Percentiles rank a stretch among this genome's conserved stretches.
Conservation (phyloP, 345 rosid species). For the Reutealis trisperma region DNA sequence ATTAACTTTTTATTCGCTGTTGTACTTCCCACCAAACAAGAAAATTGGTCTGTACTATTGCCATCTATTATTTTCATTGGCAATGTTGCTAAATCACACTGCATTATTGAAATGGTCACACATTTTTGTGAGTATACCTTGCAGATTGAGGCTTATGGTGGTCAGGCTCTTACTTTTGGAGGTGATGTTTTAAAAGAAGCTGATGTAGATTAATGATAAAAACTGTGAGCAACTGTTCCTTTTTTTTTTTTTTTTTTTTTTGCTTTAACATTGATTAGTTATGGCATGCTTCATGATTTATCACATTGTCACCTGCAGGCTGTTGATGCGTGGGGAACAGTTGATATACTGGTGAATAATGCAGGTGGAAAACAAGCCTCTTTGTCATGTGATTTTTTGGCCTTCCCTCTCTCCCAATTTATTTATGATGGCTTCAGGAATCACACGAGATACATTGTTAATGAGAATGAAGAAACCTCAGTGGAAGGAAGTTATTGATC, state of each 20-base stretch:
- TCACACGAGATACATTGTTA: conserved; percentile 80
- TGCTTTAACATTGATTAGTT: conserved; percentile 4
- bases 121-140: conserved; percentile 23
- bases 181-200: conserved; percentile 95
- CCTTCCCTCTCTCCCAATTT: background rate
- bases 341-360: conserved; percentile 89
- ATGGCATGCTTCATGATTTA: conserved; percentile 15
- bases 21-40: background rate
- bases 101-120: conserved; percentile 17
- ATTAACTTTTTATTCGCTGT: background rate
- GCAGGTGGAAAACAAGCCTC: conserved; percentile 58
- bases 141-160: conserved; percentile 90
- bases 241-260: too few species aligned
- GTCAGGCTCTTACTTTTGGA: conserved; percentile 88
- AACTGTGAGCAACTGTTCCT: conserved; percentile 55
- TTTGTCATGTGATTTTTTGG: background rate
- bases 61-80: background rate
- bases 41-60: background rate
- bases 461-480: conserved; percentile 91
- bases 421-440: conserved; percentile 51
- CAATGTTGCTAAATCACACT: background rate
- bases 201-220: conserved; percentile 94
- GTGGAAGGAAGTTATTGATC: conserved; percentile 93
- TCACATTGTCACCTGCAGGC: conserved; percentile 58
- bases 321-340: conserved; percentile 90